These are phyloP conservation scores for Podaxis mareebaensis DNA, from an alignment of 768 basidiomycete species.

Conservation along the genomic window DNA sequence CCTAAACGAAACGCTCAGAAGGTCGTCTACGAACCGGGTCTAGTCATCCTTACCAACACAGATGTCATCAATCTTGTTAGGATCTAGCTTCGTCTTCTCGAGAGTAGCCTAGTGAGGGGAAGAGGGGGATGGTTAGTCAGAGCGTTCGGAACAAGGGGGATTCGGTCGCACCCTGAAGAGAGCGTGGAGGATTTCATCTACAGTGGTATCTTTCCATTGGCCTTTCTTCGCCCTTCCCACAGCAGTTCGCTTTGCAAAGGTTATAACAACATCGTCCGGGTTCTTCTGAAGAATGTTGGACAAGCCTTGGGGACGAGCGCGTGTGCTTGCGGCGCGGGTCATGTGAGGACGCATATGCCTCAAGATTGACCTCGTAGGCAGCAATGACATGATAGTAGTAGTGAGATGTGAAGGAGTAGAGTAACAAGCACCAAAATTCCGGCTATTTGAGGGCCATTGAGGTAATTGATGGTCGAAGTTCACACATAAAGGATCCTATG, in stretches of 20 bases:
- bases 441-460: slow-evolving; percentile 2
- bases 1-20: slow-evolving; percentile 38
- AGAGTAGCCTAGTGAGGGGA: slow-evolving; percentile 55
- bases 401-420: not conserved
- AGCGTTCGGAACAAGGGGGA: not conserved
- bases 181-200: slow-evolving; percentile 83
- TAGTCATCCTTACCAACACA: slow-evolving; percentile 66
- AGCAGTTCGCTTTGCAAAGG: slow-evolving; percentile 89
- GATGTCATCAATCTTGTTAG: slow-evolving; percentile 76
- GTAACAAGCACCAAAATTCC: not conserved
- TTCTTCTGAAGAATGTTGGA: slow-evolving; percentile 63
- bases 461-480: slow-evolving; percentile 4
- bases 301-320: slow-evolving; percentile 44
- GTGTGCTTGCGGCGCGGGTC: slow-evolving; percentile 40
- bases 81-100: slow-evolving; percentile 65
- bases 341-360: slow-evolving; percentile 18
- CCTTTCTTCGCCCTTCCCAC: slow-evolving; percentile 88
- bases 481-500: slow-evolving; percentile 11
- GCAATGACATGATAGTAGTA: slow-evolving; percentile 19
- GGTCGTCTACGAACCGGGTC: not conserved
- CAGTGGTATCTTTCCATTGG: slow-evolving; percentile 83
- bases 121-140: not conserved
- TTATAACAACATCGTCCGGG: slow-evolving; percentile 86
- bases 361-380: slow-evolving; percentile 17
- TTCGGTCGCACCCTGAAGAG: slow-evolving; percentile 65